Evolutionary conservation across 257 asterid genomes (phyloP), one percentile per base, ranked within the genome.

Genomic region (Solanum dulcamara): DNA sequence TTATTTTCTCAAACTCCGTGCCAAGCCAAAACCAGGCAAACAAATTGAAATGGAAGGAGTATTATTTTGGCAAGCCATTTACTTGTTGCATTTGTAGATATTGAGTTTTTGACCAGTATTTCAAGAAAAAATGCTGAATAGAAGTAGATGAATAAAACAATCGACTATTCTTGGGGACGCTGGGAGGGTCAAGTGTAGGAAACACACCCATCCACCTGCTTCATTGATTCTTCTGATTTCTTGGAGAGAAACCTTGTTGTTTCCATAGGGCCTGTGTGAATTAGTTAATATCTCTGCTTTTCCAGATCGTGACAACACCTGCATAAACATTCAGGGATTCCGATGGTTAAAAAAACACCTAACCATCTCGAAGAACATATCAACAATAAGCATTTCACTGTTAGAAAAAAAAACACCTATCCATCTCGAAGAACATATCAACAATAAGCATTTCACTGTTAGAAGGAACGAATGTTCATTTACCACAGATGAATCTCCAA

Each of bases 151-250:
- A 79, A 48, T 48, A 9, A 79, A 48, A 26, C 44, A 48, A 46
- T 48, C 3, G 4, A 79, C 44, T 26, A 46, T 28, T 79, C 44
- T 48, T 28, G 83, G 64, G 28, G 17, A 15, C 2, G 33, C 28
- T 60, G 51, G 62, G 55, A 40, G 72, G 71, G 77, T 77, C 38
- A 15, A 84, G 86, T 50, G 81, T 7, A 81, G 86, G 57, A 80
- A 83, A 90, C 98, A 83, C 88, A 96, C 99, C 99, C 98, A 97
- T 91, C 99, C 99, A 84, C 98, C 98, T 33, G 98, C 97, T 87
- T 93, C 96, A 84, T 66, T 86, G 57, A 97, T 92, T 82, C 99
- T 89, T 89, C 92, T 95, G 87, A 97, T 92, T 90, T 97, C 99
- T 84, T 92, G 90, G 40, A 92, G 90, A 37, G 97, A 89, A 74